Percentiles rank a stretch among this genome's conserved stretches.
Evolutionary conservation across 83 land plant species (phyloP).

Genomic region (Diphasiastrum complanatum): DNA sequence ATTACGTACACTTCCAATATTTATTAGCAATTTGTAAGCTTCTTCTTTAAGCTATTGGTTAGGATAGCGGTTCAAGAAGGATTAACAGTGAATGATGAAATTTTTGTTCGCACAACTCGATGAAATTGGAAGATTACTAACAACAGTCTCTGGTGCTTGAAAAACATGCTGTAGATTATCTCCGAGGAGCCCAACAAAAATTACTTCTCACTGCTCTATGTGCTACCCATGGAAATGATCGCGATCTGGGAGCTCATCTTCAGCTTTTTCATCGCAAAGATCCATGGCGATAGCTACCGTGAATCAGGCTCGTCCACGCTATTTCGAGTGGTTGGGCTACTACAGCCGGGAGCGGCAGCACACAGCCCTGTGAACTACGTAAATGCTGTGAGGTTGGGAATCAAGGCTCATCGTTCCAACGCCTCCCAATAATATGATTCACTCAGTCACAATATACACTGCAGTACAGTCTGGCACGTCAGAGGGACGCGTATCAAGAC

Average conservation of each 20-base stretch:
- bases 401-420: too few species aligned
- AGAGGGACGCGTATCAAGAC: too few species aligned
- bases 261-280: constrained; percentile 30
- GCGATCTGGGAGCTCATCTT: constrained; percentile 49
- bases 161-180: constrained; percentile 33
- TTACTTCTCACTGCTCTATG: constrained; percentile 34
- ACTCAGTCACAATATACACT: too few species aligned
- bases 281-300: constrained; percentile 33
- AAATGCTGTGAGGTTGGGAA: constrained; percentile 48
- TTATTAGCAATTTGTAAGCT: background rate
- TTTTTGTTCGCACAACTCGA: too few species aligned
- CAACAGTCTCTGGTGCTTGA: background rate
- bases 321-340: constrained; percentile 37
- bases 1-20: background rate
- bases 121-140: too few species aligned
- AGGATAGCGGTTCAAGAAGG: too few species aligned
- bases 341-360: constrained; percentile 46
- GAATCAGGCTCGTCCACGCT: constrained; percentile 33
- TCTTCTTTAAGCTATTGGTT: too few species aligned
- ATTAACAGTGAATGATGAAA: too few species aligned
- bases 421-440: too few species aligned
- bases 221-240: constrained; percentile 27
- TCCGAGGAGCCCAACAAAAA: constrained; percentile 58
- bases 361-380: constrained; percentile 68
- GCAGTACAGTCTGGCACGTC: too few species aligned